A percentile compares a stretch with the other conserved stretches of the same genome.
Evolutionary conservation across 2,329 filamentous ascomycete genomes (phyloP).

Genomic region (Hysterium pulicare): DNA sequence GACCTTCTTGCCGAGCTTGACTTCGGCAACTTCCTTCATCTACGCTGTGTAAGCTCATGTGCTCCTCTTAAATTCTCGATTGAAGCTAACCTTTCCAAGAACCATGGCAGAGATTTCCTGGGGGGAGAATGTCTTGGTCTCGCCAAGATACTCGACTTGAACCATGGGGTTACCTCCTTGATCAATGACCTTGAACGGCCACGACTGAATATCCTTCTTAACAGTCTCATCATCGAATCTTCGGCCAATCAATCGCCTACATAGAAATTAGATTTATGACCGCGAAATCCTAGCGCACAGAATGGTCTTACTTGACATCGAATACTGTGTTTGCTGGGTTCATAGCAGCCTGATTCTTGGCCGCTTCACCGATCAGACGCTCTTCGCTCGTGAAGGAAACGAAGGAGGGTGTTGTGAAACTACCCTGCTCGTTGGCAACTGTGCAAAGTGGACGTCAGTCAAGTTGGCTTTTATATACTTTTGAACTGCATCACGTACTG

Average conservation of each 20-base stretch:
- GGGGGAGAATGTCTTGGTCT: constrained; percentile 93
- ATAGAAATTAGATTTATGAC: too few relatives aligned
- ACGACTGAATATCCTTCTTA: constrained; percentile 98
- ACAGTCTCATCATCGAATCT: constrained; percentile 92
- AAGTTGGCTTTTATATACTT: constrained; percentile 5
- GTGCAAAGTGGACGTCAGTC: constrained; percentile 20
- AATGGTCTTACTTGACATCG: constrained; percentile 98
- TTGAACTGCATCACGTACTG: constrained; percentile 55
- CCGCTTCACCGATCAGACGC: constrained; percentile 97
- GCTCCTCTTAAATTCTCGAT: too few relatives aligned
- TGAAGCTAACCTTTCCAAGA: constrained; percentile 75
- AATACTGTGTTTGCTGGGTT: constrained; percentile 98
- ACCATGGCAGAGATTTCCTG: constrained; percentile 99
- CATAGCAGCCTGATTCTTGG: constrained; percentile 99
- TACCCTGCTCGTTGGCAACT: constrained; percentile 99
- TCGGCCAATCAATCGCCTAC: constrained; percentile 93
- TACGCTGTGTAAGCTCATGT: constrained; percentile 40
- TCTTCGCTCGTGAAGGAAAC: constrained; percentile 99
- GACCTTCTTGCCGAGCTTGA: constrained; percentile 97
- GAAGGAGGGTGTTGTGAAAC: constrained; percentile 97
- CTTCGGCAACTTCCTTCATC: constrained; percentile 99
- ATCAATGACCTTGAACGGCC: constrained; percentile 98
- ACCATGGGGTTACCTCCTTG: constrained; percentile 85
- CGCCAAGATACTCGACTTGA: constrained; percentile 90
- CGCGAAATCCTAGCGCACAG: too few relatives aligned